phyloP scores from a whole-genome alignment of 2,329 filamentous ascomycete species.

The Monosporascus ibericus region DNA sequence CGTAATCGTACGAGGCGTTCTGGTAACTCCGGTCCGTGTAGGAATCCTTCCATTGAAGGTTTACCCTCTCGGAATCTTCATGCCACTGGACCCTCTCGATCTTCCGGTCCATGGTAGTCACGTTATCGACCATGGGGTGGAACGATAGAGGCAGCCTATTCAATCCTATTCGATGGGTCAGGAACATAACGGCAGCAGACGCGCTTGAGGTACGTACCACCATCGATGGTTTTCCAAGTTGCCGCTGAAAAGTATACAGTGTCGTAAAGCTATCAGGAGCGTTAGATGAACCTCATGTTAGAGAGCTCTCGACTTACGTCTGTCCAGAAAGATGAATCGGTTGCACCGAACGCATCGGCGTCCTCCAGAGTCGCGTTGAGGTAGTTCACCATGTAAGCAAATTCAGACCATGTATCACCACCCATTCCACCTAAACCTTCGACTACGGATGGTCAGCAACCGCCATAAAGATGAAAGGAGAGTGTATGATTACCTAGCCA shows the following conservation, averaged over 20 bases:
- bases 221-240: conserved; percentile 59
- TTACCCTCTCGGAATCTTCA: conserved; percentile 44
- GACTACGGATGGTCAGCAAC: conserved; percentile 8
- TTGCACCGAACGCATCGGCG: conserved; percentile 42
- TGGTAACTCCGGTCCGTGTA: conserved; percentile 33
- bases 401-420: conserved; percentile 60
- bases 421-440: conserved; percentile 35
- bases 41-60: conserved; percentile 49
- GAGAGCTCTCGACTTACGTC: conserved; percentile 20
- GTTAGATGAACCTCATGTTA: conserved; percentile 3
- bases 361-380: conserved; percentile 48
- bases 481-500: conserved; percentile 19
- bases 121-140: conserved; percentile 51
- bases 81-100: conserved; percentile 52
- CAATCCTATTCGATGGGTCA: conserved; percentile 17
- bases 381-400: conserved; percentile 54
- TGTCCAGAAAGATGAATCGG: conserved; percentile 41
- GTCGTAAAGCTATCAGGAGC: conserved; percentile 38
- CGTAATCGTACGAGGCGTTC: conserved; percentile 56
- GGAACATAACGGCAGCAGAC: background rate
- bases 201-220: conserved; percentile 21
- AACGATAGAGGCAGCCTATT: conserved; percentile 57
- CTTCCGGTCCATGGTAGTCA: conserved; percentile 49
- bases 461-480: background rate
- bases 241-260: conserved; percentile 54